These are phyloP conservation scores for Leucocoprinus sp. DNA, from an alignment of 768 basidiomycete genomes.

Conservation along the genomic window DNA sequence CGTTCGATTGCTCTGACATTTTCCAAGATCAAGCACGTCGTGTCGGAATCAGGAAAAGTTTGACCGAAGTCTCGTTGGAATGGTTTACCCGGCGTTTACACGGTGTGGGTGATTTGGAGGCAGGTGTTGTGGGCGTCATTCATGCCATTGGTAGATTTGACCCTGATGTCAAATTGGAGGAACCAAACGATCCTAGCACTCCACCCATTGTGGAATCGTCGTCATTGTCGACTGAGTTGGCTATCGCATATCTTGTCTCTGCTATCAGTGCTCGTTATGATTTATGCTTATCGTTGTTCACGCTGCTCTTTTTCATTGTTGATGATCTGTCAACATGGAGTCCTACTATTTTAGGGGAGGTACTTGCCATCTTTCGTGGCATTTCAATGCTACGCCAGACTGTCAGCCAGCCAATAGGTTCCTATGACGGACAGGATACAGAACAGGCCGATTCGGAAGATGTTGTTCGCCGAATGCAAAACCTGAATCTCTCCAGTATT, in stretches of 20 bases:
- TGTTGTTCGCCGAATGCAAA: conserved; percentile 58
- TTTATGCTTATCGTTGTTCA: conserved; percentile 55
- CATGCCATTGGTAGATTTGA: conserved; percentile 71
- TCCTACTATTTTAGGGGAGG: conserved; percentile 56
- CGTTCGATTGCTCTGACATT: conserved; percentile 71
- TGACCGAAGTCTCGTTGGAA: conserved; percentile 52
- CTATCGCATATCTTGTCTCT: conserved; percentile 52
- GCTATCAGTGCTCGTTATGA: conserved; percentile 72
- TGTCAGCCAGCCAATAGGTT: conserved; percentile 45
- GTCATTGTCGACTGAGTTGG: conserved; percentile 54
- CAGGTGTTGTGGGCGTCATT: conserved; percentile 45
- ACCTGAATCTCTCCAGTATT: conserved; percentile 61
- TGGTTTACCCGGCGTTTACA: conserved; percentile 59
- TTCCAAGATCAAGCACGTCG: conserved; percentile 55
- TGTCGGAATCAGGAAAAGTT: conserved; percentile 40
- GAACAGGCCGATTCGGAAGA: conserved; percentile 36
- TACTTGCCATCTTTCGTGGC: conserved; percentile 76
- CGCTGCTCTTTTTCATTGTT: conserved; percentile 63
- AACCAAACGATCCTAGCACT: conserved; percentile 53
- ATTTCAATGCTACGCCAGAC: conserved; percentile 62
- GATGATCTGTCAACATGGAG: conserved; percentile 59
- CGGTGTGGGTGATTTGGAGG: conserved; percentile 47
- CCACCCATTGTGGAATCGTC: conserved; percentile 43
- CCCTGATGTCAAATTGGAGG: conserved; percentile 64
- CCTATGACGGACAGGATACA: conserved; percentile 15